Conservation (phyloP, 129 eudicot genomes). For the Flaveria bidentis region DNA sequence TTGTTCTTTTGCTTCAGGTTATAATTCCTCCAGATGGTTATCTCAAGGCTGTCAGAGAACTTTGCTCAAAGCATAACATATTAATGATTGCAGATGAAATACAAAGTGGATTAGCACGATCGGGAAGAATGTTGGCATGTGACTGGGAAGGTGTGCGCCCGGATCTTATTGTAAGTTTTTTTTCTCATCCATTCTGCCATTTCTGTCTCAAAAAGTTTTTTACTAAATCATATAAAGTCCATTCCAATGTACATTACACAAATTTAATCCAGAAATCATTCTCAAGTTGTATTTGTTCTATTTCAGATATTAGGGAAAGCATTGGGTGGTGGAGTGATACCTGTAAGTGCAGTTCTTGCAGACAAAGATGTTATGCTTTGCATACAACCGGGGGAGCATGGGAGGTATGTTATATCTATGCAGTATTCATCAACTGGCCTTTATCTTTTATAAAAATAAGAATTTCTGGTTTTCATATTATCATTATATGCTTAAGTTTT, state of each 20-base stretch:
- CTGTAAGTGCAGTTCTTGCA: constrained; percentile 98
- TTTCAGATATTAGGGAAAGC: constrained; percentile 94
- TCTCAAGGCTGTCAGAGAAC: constrained; percentile 83
- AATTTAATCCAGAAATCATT: background rate
- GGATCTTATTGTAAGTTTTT: constrained; percentile 75
- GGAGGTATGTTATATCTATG: constrained; percentile 56
- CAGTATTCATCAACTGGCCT: background rate
- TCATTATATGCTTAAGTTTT: constrained; percentile 9
- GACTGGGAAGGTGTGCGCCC: constrained; percentile 98
- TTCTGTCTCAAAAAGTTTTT: too few relatives aligned
- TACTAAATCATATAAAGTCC: background rate
- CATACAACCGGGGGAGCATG: constrained; percentile 97
- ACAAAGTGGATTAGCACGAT: constrained; percentile 93
- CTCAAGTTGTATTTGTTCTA: constrained; percentile 8
- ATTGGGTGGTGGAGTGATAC: constrained; percentile 97
- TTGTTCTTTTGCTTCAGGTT: constrained; percentile 52
- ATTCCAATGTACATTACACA: background rate
- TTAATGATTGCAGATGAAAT: constrained; percentile 99
- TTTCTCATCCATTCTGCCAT: background rate
- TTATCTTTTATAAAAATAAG: background rate
- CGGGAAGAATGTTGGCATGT: constrained; percentile 95
- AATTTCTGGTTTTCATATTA: background rate
- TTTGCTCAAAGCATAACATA: constrained; percentile 77
- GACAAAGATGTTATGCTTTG: constrained; percentile 98
- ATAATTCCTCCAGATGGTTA: constrained; percentile 92